Percentiles rank a stretch among this genome's conserved stretches.
Evolutionary conservation across 169 alveolate genomes (phyloP).

Genomic region (Plasmodium ovale): DNA sequence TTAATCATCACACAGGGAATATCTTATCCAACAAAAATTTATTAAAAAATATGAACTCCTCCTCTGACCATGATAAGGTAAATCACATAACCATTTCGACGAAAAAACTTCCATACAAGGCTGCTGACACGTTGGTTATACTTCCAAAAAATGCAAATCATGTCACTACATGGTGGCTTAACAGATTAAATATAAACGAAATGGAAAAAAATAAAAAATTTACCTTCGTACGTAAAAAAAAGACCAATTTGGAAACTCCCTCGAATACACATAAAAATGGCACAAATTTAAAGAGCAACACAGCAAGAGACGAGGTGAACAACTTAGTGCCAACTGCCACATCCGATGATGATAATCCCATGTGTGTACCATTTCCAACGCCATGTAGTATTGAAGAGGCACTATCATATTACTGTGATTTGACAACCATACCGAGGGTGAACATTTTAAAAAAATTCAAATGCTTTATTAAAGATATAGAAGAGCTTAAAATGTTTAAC

Average conservation of each 20-base stretch:
- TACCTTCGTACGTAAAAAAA: constrained; percentile 80
- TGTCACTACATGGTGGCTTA: constrained; percentile 73
- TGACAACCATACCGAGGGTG: constrained; percentile 83
- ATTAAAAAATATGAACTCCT: constrained; percentile 26
- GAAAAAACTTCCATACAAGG: constrained; percentile 51
- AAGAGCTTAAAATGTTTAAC: constrained; percentile 77
- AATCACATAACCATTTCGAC: constrained; percentile 38
- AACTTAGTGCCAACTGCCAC: neutral
- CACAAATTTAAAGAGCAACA: constrained; percentile 44
- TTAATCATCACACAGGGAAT: constrained; percentile 61
- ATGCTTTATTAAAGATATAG: constrained; percentile 79
- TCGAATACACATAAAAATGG: neutral
- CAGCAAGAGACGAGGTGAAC: neutral
- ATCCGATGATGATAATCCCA: neutral
- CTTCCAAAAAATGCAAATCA: constrained; percentile 80
- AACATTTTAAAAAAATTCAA: constrained; percentile 79
- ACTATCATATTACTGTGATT: constrained; percentile 82
- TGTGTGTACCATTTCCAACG: constrained; percentile 76
- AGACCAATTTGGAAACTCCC: constrained; percentile 1
- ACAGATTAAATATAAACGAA: constrained; percentile 56
- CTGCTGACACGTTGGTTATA: constrained; percentile 84
- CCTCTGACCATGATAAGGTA: constrained; percentile 25
- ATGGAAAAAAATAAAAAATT: constrained; percentile 77
- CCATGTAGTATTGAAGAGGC: constrained; percentile 84
- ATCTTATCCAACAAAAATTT: constrained; percentile 47